These are phyloP conservation scores for Pelargonium myrrhifolium DNA, from an alignment of 441 rosid species.

Conservation along the genomic window DNA sequence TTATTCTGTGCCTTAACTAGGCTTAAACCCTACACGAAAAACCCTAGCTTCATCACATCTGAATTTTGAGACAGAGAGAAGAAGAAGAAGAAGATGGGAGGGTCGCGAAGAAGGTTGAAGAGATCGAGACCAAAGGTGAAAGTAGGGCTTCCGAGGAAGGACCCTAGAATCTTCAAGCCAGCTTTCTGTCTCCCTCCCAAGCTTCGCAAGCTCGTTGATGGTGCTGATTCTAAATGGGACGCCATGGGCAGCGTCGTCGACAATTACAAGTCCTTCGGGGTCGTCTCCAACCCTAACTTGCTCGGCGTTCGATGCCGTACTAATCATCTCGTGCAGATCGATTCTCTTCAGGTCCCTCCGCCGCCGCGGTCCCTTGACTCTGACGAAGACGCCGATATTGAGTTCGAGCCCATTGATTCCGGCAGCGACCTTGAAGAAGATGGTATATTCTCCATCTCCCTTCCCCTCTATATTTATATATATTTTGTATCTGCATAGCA, in stretches of 20 bases:
- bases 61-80: not conserved
- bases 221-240: conserved; percentile 61
- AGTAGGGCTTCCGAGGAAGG: conserved; percentile 26
- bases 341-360: conserved; percentile 59
- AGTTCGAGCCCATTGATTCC: conserved; percentile 50
- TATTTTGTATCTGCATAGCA: not conserved
- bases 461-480: not conserved
- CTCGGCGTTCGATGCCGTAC: conserved; percentile 72
- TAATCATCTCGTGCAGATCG: conserved; percentile 52
- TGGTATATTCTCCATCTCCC: conserved; percentile 32
- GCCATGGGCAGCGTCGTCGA: conserved; percentile 64
- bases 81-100: conserved; percentile 19
- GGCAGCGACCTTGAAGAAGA: conserved; percentile 97
- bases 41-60: not conserved
- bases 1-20: not conserved
- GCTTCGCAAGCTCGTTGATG: conserved; percentile 60
- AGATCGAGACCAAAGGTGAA: conserved; percentile 20
- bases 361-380: conserved; percentile 19
- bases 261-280: conserved; percentile 84
- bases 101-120: conserved; percentile 26
- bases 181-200: conserved; percentile 24
- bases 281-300: conserved; percentile 77
- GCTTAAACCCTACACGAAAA: not conserved
- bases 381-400: conserved; percentile 34
- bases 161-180: conserved; percentile 22